Conservation (phyloP, 495 filamentous ascomycete species). For the Pseudomonodictys pantanalensis region DNA sequence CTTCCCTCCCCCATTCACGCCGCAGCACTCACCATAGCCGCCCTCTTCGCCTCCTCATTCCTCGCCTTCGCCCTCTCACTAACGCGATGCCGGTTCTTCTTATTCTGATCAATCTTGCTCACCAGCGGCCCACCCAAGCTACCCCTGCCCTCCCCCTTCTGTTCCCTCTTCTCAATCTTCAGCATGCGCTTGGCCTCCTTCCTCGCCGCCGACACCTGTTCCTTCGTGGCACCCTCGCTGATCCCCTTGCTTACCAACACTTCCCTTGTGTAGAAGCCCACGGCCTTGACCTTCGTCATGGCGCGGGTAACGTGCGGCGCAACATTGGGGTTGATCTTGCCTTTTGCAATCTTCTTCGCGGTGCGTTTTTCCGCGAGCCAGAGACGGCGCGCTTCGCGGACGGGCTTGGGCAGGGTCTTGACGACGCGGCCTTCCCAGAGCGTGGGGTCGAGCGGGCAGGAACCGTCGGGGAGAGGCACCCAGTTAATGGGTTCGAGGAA, state of each 20-base stretch:
- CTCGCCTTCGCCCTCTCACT: too few species aligned
- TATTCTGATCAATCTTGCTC: constrained; percentile 28
- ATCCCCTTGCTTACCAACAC: constrained; percentile 8
- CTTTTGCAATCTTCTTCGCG: neutral
- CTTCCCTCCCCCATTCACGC: too few species aligned
- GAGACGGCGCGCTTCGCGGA: constrained; percentile 21
- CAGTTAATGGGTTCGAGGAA: constrained; percentile 1
- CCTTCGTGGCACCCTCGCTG: constrained; percentile 8
- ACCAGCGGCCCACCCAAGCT: constrained; percentile 21
- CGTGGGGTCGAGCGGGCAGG: constrained; percentile 25
- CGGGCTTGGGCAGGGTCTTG: constrained; percentile 27
- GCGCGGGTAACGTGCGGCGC: neutral
- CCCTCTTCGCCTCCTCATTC: too few species aligned
- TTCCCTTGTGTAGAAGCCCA: neutral
- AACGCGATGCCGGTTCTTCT: constrained; percentile 4
- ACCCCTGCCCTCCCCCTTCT: constrained; percentile 26
- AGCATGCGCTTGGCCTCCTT: constrained; percentile 28
- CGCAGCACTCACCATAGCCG: too few species aligned
- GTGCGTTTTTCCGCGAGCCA: constrained; percentile 2
- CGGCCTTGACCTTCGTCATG: constrained; percentile 5
- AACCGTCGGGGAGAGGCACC: constrained; percentile 11
- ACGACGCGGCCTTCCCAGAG: constrained; percentile 25
- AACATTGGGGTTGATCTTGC: neutral
- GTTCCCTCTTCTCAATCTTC: constrained; percentile 32
- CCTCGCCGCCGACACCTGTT: constrained; percentile 16